Conservation (phyloP, 148 eudicot genomes). For the Camellia lanceoleosa region DNA sequence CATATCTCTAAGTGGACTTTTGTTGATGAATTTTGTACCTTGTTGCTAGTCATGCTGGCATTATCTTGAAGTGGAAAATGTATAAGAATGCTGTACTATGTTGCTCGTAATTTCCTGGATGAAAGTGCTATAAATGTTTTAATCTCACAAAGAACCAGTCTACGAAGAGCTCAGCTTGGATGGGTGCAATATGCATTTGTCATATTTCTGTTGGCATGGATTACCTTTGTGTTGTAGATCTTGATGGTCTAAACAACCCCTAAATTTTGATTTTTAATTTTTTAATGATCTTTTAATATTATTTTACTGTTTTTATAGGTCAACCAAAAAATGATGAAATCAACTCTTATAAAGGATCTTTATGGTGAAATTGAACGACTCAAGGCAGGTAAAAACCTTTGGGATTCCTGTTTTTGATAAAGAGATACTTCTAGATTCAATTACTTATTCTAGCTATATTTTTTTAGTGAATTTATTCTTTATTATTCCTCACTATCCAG, state of each 20-base stretch:
- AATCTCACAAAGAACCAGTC: background rate
- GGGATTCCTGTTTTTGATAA: background rate
- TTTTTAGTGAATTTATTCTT: background rate
- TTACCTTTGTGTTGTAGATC: background rate
- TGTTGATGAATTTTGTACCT: background rate
- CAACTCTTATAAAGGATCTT: constrained; percentile 86
- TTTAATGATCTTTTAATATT: background rate
- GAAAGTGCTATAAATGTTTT: background rate
- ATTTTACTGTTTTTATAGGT: constrained; percentile 38
- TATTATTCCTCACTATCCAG: constrained; percentile 29
- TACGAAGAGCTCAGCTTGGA: background rate
- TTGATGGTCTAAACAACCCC: background rate
- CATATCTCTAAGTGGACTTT: background rate
- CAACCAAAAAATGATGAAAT: constrained; percentile 93
- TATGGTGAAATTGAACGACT: constrained; percentile 90
- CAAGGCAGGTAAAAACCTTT: constrained; percentile 52
- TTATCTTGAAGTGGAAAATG: background rate
- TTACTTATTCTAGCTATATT: no score
- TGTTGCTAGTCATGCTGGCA: background rate
- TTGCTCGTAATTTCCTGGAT: background rate
- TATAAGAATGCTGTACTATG: background rate
- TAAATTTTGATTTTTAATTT: no score
- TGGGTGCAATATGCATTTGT: background rate
- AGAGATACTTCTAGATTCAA: background rate
- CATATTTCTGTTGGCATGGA: background rate